These are phyloP conservation scores for Tagetes patula DNA, from an alignment of 129 eudicot genomes.

Conservation along the genomic window DNA sequence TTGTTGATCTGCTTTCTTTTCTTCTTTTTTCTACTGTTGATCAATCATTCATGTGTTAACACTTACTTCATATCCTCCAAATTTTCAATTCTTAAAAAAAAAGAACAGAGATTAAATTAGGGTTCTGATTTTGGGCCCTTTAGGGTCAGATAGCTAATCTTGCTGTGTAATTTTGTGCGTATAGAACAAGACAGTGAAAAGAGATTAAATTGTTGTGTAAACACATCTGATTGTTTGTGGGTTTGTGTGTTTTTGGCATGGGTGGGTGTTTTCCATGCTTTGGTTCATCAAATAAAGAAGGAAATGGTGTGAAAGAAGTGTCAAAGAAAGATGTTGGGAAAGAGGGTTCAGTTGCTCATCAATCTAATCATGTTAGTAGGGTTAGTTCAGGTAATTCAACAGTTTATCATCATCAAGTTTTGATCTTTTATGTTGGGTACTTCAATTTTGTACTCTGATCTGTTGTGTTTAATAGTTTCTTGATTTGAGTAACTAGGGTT, in stretches of 20 bases:
- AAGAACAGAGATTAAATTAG: conserved; percentile 18
- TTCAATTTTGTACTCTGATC: conserved; percentile 37
- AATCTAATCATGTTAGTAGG: conserved; percentile 64
- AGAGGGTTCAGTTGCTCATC: conserved; percentile 60
- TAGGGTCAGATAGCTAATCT: conserved; percentile 10
- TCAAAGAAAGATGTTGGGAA: conserved; percentile 68
- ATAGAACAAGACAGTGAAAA: conserved; percentile 10
- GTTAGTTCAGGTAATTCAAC: conserved; percentile 62
- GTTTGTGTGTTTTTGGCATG: conserved; percentile 50
- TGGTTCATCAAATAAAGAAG: conserved; percentile 60
- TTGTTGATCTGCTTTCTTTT: conserved; percentile 69
- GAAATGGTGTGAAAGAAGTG: conserved; percentile 60
- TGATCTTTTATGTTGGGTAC: neutral
- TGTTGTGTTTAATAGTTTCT: conserved; percentile 21
- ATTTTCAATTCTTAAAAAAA: conserved; percentile 15
- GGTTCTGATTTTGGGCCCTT: conserved; percentile 12
- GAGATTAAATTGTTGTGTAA: neutral
- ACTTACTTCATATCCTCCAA: conserved; percentile 25
- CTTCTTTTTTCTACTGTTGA: conserved; percentile 33
- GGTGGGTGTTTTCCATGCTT: conserved; percentile 89
- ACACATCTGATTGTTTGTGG: conserved; percentile 33
- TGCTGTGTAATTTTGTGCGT: conserved; percentile 24
- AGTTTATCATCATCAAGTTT: conserved; percentile 7
- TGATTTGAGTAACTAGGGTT: conserved; percentile 27
- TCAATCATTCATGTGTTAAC: conserved; percentile 44